These are phyloP conservation scores for Colletotrichum chlorophyti DNA, from an alignment of 2,329 filamentous ascomycete genomes.

Conservation along the genomic window DNA sequence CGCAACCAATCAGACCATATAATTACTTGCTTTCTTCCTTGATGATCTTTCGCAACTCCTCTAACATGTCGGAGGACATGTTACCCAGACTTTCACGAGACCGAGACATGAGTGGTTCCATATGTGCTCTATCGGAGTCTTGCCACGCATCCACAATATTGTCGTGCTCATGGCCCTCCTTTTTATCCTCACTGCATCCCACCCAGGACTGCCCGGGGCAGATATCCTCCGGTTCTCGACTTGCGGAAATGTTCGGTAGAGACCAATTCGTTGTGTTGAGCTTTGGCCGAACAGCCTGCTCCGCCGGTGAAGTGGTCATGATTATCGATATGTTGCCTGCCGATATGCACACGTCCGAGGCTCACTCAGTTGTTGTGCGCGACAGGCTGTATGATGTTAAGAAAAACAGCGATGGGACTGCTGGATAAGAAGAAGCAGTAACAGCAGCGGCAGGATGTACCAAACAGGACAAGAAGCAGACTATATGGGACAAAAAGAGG, in stretches of 20 bases:
- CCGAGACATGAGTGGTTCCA: not conserved
- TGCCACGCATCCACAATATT: not conserved
- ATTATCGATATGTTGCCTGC: slow-evolving; percentile 6
- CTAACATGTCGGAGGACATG: slow-evolving; percentile 29
- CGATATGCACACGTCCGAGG: slow-evolving; percentile 1
- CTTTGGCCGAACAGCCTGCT: slow-evolving; percentile 4
- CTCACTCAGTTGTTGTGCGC: slow-evolving; percentile 3
- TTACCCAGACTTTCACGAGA: slow-evolving; percentile 15
- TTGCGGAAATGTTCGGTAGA: not conserved
- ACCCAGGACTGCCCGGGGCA: slow-evolving; percentile 1
- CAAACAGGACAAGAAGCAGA: not conserved
- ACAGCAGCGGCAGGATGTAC: not conserved
- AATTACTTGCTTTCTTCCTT: slow-evolving; percentile 31
- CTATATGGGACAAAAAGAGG: not conserved
- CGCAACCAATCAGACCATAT: not conserved
- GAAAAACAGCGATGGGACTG: not conserved
- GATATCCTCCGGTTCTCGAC: not conserved
- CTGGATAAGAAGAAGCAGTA: not conserved
- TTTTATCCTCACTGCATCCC: slow-evolving; percentile 9
- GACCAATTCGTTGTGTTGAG: slow-evolving; percentile 12
- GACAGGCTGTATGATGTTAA: not conserved
- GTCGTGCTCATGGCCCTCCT: not conserved
- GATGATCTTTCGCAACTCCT: slow-evolving; percentile 33
- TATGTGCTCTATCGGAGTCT: not conserved
- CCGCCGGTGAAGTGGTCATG: slow-evolving; percentile 3